These are phyloP conservation scores for Drechslerella coelobrocha DNA, from an alignment of 2,329 filamentous ascomycete genomes.

Conservation along the genomic window DNA sequence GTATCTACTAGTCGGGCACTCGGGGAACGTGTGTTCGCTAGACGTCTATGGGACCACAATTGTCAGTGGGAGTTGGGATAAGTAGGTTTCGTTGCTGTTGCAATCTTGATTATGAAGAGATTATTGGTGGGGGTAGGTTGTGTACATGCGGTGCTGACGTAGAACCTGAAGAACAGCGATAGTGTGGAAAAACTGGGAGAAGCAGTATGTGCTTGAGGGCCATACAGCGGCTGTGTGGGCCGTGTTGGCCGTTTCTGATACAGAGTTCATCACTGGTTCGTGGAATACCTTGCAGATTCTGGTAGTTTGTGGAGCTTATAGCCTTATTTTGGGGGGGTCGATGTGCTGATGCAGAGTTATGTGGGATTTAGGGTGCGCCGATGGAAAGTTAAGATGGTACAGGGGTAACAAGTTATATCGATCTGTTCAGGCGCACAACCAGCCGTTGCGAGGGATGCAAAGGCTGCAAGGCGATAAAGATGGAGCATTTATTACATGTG, in stretches of 20 bases:
- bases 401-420: constrained; percentile 70
- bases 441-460: constrained; percentile 88
- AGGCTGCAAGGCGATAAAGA: constrained; percentile 67
- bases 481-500: constrained; percentile 88
- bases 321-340: background rate
- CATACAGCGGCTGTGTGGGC: constrained; percentile 88
- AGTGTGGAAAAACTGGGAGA: constrained; percentile 88
- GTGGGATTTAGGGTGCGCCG: constrained; percentile 64
- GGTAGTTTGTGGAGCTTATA: constrained; percentile 56
- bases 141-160: constrained; percentile 8
- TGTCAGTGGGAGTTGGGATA: constrained; percentile 94
- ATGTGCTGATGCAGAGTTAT: background rate
- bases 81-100: constrained; percentile 60
- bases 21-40: constrained; percentile 84
- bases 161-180: constrained; percentile 64
- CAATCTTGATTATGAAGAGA: background rate
- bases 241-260: constrained; percentile 81
- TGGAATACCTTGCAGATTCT: background rate
- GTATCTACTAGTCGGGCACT: constrained; percentile 83
- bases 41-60: constrained; percentile 78
- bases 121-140: background rate
- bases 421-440: constrained; percentile 73
- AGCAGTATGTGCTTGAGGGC: constrained; percentile 72
- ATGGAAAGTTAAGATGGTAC: constrained; percentile 86
- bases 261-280: constrained; percentile 82